Evolutionary conservation across 1,284 basidiomycete genomes (phyloP).

Genomic region (Sanghuangporus sanghuang): DNA sequence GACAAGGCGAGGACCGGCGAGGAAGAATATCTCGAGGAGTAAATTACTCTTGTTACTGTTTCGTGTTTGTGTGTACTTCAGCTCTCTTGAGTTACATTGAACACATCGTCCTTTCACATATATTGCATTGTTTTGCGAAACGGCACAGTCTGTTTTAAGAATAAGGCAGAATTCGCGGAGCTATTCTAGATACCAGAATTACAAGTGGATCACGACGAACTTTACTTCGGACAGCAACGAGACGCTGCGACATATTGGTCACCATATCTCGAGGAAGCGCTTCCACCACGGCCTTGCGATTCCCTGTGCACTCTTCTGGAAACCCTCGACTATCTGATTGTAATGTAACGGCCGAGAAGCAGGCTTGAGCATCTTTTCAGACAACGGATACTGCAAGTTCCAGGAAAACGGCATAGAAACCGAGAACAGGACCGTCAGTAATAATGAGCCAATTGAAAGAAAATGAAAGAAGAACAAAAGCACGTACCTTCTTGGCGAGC

Average conservation of each 20-base stretch:
- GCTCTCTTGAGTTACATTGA: too few species aligned
- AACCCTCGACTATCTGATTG: conserved; percentile 60
- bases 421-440: neutral
- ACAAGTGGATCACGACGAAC: neutral
- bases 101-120: too few species aligned
- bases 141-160: too few species aligned
- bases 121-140: too few species aligned
- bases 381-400: conserved; percentile 50
- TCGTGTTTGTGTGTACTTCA: neutral
- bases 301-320: conserved; percentile 68
- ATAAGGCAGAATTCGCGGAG: too few species aligned
- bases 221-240: neutral
- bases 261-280: conserved; percentile 72
- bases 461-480: neutral
- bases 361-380: conserved; percentile 56
- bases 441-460: neutral
- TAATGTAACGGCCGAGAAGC: conserved; percentile 69
- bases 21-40: conserved; percentile 56
- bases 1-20: conserved; percentile 76
- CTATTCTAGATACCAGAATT: neutral
- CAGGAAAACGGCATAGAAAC: neutral
- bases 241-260: conserved; percentile 21
- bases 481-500: conserved; percentile 49
- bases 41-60: neutral
- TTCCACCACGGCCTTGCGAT: conserved; percentile 77